phyloP scores from a whole-genome alignment of 1,284 basidiomycete species.

The Sporisorium exsertum region DNA sequence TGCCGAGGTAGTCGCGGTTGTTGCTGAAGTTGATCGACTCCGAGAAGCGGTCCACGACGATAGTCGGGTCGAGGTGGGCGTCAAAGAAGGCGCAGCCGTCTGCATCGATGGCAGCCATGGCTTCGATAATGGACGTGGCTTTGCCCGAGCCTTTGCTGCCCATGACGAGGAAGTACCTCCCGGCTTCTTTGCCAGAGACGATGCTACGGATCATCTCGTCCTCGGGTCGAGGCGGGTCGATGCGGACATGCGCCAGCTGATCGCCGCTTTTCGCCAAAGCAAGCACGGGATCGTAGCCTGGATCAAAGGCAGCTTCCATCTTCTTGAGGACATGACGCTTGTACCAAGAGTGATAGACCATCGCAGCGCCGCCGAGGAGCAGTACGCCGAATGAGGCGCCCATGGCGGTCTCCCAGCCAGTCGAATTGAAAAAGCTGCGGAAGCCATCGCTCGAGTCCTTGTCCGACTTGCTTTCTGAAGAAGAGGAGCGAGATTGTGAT shows the following conservation, averaged over 20 bases:
- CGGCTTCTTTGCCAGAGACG: slow-evolving; percentile 58
- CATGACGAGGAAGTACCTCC: slow-evolving; percentile 63
- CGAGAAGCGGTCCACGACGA: slow-evolving; percentile 63
- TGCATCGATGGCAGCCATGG: slow-evolving; percentile 58
- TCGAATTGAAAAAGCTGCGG: slow-evolving; percentile 58
- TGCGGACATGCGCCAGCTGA: slow-evolving; percentile 54
- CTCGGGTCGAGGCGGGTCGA: slow-evolving; percentile 54
- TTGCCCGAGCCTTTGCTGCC: slow-evolving; percentile 65
- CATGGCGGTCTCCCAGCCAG: slow-evolving; percentile 66
- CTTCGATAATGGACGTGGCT: slow-evolving; percentile 60
- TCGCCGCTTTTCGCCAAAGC: slow-evolving; percentile 55
- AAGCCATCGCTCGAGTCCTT: slow-evolving; percentile 32
- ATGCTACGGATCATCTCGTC: slow-evolving; percentile 61
- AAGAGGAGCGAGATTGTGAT: slow-evolving; percentile 8
- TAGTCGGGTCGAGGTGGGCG: slow-evolving; percentile 55
- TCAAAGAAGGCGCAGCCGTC: slow-evolving; percentile 66
- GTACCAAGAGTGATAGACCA: slow-evolving; percentile 63
- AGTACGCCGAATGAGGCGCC: slow-evolving; percentile 62
- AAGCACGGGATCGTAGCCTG: slow-evolving; percentile 63
- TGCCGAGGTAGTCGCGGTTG: slow-evolving; percentile 65
- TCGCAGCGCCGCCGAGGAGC: slow-evolving; percentile 59
- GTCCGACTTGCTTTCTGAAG: slow-evolving; percentile 18
- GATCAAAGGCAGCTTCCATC: slow-evolving; percentile 64
- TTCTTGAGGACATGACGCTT: slow-evolving; percentile 60
- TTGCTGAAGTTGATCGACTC: slow-evolving; percentile 64